Conservation (phyloP, 805 yeast species). For the Yarrowia yakushimensis region DNA sequence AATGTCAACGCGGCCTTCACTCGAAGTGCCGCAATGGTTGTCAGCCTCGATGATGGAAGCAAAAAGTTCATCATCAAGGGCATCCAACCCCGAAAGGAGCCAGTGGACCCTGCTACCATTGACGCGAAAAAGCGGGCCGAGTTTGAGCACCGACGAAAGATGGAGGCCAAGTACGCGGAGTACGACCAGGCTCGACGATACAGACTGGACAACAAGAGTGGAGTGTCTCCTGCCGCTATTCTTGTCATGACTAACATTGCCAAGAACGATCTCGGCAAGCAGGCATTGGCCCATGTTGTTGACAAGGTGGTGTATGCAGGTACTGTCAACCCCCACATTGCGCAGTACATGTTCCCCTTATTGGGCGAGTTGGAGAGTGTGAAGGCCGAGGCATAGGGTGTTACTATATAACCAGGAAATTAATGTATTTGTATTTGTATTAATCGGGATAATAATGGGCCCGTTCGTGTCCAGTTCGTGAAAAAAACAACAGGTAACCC, state of each 20-base stretch:
- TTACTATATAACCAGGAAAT: background rate
- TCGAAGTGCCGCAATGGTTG: slow-evolving; percentile 89
- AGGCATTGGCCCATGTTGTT: background rate
- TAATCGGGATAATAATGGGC: background rate
- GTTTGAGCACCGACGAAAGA: slow-evolving; percentile 4
- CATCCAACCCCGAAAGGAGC: slow-evolving; percentile 70
- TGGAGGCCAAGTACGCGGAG: background rate
- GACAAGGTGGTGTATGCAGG: slow-evolving; percentile 16
- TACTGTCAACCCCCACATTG: slow-evolving; percentile 23
- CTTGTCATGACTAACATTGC: slow-evolving; percentile 24
- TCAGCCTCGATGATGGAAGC: slow-evolving; percentile 58
- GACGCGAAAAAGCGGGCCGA: slow-evolving; percentile 27
- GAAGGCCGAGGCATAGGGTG: background rate
- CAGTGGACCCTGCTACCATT: slow-evolving; percentile 34
- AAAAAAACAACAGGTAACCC: background rate
- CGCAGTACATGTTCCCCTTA: slow-evolving; percentile 19
- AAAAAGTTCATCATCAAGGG: slow-evolving; percentile 91
- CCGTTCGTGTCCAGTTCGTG: background rate
- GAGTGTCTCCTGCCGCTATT: slow-evolving; percentile 24
- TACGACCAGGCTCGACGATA: slow-evolving; percentile 18
- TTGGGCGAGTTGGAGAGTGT: slow-evolving; percentile 20
- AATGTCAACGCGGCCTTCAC: slow-evolving; percentile 88
- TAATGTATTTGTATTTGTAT: slow-evolving; percentile 25
- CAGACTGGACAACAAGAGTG: slow-evolving; percentile 19
- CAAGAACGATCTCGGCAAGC: slow-evolving; percentile 9